Evolutionary conservation across 148 eudicot genomes (phyloP).

Genomic region (Linanthus parryae): DNA sequence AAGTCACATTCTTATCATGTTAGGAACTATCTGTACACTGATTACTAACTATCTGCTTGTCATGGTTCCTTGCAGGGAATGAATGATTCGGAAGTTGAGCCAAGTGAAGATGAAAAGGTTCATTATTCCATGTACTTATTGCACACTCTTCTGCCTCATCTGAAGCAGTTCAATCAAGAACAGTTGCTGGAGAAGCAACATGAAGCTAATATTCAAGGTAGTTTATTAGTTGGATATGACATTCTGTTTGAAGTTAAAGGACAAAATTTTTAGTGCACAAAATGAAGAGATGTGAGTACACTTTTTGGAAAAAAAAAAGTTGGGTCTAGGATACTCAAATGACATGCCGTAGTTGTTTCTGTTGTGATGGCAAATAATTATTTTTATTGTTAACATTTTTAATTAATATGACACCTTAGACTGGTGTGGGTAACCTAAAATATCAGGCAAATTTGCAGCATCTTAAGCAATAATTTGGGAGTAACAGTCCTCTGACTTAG

Average conservation of each 20-base stretch:
- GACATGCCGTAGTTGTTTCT: neutral
- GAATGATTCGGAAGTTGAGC: too few relatives aligned
- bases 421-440: too few relatives aligned
- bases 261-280: too few relatives aligned
- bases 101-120: constrained; percentile 21
- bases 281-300: too few relatives aligned
- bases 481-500: neutral
- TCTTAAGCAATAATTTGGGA: neutral
- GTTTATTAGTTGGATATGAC: neutral
- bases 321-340: too few relatives aligned
- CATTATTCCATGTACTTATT: constrained; percentile 28
- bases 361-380: neutral
- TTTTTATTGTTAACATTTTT: neutral
- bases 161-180: constrained; percentile 46
- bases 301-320: too few relatives aligned
- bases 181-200: constrained; percentile 45
- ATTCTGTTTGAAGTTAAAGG: too few relatives aligned
- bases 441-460: neutral
- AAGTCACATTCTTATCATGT: too few relatives aligned
- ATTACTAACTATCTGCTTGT: too few relatives aligned
- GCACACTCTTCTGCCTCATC: constrained; percentile 29
- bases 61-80: too few relatives aligned
- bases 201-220: constrained; percentile 69
- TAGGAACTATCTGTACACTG: too few relatives aligned
- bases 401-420: neutral